Base-by-base conservation (phyloP, 306 rosid species). In the Castanopsis chinensis region DNA sequence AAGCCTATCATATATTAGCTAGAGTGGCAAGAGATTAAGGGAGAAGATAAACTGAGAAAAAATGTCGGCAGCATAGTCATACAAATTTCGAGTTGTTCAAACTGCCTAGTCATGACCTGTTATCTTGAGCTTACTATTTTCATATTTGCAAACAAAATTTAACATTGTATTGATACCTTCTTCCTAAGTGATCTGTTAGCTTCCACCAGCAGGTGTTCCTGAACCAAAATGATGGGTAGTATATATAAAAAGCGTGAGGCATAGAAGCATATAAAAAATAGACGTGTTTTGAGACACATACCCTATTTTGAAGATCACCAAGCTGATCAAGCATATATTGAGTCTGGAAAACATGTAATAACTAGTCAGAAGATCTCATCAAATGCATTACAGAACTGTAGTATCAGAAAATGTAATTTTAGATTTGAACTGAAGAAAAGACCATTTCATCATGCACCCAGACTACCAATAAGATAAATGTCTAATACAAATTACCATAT, bases 251-350 rank as follows among this genome's bases (percentile, higher is more conserved):
- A 19, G 13, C 1, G 23, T 19, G 11, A 18, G 21, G 27, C 23
- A 67, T n/a, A 33, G 12, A 35, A 52, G 30, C 49, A 28, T 7
- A 55, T 60, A 41, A 73, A 14, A 12, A 67, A 71, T 41, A 64
- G 37, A 78, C 51, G 3, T 28, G 15, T 19, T 35, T 10, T 20
- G 20, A 5, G 19, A 1, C 1, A 18, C 71, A 41, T 87, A 93
- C 98, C 90, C 85, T 88, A 77, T 78, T 85, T 74, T 93, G 96
- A 80, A 93, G 98, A 84, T 90, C 93, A 59, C 85, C 76, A 72
- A 93, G 95, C 83, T 93, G 97, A 54, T 89, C 90, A 64, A 91
- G 88, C 90, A 91, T 85, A 80, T 75, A 82, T 67, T 89, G 92
- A 78, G 95, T 91, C 97, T 91, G 92, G 35, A 74, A 83, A 56